phyloP scores from a whole-genome alignment of 2,329 filamentous ascomycete species.

The Aspergillus terreus region DNA sequence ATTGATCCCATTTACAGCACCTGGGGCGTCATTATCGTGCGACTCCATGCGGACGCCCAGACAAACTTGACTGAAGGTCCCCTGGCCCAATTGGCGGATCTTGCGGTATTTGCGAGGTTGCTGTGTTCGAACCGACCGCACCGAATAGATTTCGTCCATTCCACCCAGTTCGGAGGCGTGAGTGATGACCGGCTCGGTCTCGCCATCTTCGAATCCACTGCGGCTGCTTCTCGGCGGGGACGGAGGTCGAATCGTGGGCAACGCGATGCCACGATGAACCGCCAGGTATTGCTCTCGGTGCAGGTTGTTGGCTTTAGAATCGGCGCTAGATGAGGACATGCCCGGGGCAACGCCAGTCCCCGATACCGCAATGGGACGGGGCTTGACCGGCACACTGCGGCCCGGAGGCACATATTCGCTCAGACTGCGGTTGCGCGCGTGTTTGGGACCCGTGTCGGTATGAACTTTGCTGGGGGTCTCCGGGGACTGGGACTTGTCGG shows the following conservation, averaged over 20 bases:
- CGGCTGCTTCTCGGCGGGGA: slow-evolving; percentile 77
- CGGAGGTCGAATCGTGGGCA: slow-evolving; percentile 59
- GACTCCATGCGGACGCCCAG: slow-evolving; percentile 76
- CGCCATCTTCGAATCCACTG: slow-evolving; percentile 51
- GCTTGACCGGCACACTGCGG: slow-evolving; percentile 58
- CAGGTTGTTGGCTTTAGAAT: slow-evolving; percentile 40
- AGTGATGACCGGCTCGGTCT: slow-evolving; percentile 35
- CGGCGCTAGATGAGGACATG: slow-evolving; percentile 45
- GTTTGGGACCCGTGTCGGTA: slow-evolving; percentile 35
- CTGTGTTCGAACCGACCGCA: slow-evolving; percentile 61
- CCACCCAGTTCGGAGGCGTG: slow-evolving; percentile 16
- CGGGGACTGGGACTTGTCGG: slow-evolving; percentile 25
- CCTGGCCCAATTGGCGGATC: slow-evolving; percentile 77
- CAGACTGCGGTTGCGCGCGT: slow-evolving; percentile 73
- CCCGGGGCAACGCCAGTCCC: slow-evolving; percentile 49
- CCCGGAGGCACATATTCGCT: slow-evolving; percentile 83
- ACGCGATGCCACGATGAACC: slow-evolving; percentile 68
- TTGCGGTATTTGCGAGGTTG: slow-evolving; percentile 76
- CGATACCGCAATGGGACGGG: slow-evolving; percentile 69
- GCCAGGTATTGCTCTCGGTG: slow-evolving; percentile 80
- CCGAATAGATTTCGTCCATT: slow-evolving; percentile 63
- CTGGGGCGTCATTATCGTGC: slow-evolving; percentile 33
- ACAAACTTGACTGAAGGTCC: slow-evolving; percentile 93
- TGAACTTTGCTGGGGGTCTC: slow-evolving; percentile 18
- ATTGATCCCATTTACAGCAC: slow-evolving; percentile 12